Evolutionary conservation across 2,329 filamentous ascomycete species (phyloP).

Genomic region (Claviceps maximensis): DNA sequence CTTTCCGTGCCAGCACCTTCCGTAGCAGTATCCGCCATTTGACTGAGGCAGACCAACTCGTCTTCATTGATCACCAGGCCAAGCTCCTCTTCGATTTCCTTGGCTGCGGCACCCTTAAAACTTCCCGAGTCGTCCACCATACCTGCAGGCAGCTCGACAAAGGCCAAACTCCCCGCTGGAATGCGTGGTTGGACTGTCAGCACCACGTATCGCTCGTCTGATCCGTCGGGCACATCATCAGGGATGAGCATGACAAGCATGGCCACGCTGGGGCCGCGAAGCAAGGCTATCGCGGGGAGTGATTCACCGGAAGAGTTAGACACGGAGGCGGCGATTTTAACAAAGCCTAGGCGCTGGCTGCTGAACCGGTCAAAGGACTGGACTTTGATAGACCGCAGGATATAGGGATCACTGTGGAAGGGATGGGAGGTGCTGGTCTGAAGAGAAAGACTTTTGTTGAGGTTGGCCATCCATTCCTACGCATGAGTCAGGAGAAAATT

Average conservation of each 20-base stretch:
- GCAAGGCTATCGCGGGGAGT: slow-evolving; percentile 41
- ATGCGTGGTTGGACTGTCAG: slow-evolving; percentile 48
- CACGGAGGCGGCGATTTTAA: slow-evolving; percentile 39
- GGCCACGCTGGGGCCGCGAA: slow-evolving; percentile 47
- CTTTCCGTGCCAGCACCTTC: slow-evolving; percentile 16
- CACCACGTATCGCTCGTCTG: slow-evolving; percentile 40
- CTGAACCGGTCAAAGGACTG: slow-evolving; percentile 43
- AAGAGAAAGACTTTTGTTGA: slow-evolving; percentile 32
- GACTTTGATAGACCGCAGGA: slow-evolving; percentile 34
- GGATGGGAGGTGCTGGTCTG: slow-evolving; percentile 32
- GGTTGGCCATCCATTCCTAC: slow-evolving; percentile 36
- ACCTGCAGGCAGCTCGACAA: slow-evolving; percentile 44
- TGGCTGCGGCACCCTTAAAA: slow-evolving; percentile 44
- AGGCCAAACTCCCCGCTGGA: slow-evolving; percentile 38
- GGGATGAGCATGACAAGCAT: slow-evolving; percentile 45
- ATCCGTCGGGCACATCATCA: slow-evolving; percentile 27
- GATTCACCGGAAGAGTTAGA: slow-evolving; percentile 32
- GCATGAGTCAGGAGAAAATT: not conserved
- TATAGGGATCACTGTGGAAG: slow-evolving; percentile 41
- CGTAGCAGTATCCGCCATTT: slow-evolving; percentile 27
- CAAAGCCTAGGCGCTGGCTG: slow-evolving; percentile 35
- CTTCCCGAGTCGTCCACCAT: slow-evolving; percentile 41
- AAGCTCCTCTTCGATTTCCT: slow-evolving; percentile 48
- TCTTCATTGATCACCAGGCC: slow-evolving; percentile 36
- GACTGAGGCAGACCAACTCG: slow-evolving; percentile 37